Evolutionary conservation across 176 grass and related monocot species (phyloP).

Genomic region (Ensete glaucum): DNA sequence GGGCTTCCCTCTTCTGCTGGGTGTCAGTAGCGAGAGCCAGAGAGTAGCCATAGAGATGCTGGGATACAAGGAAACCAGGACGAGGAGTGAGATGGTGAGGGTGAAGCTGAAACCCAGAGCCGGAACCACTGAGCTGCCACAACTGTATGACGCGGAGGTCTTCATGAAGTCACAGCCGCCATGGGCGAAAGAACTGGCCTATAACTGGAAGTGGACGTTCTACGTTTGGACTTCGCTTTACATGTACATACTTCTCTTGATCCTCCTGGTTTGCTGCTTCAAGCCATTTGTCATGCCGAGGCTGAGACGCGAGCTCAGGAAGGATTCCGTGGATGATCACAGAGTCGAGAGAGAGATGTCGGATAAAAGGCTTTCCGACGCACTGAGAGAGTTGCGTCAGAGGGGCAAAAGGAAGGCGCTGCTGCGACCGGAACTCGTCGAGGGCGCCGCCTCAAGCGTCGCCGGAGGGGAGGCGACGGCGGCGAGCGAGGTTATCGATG

Average conservation of each 20-base stretch:
- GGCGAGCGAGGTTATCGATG: constrained; percentile 6
- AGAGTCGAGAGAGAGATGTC: constrained; percentile 6
- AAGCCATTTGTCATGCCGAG: constrained; percentile 20
- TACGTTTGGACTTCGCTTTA: constrained; percentile 34
- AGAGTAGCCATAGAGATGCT: constrained; percentile 26
- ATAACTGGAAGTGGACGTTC: constrained; percentile 35
- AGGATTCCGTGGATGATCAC: not conserved
- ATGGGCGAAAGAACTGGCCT: constrained; percentile 25
- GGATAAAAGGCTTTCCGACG: constrained; percentile 17
- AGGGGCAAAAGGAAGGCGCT: constrained; percentile 26
- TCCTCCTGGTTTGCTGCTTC: constrained; percentile 26
- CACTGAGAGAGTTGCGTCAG: constrained; percentile 26
- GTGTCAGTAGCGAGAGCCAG: constrained; percentile 26
- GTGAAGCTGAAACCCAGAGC: constrained; percentile 36
- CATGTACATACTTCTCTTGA: constrained; percentile 26
- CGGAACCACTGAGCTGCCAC: constrained; percentile 29
- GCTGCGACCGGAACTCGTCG: constrained; percentile 5
- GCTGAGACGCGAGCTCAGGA: not conserved
- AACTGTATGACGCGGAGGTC: constrained; percentile 29
- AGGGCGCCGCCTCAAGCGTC: constrained; percentile 14
- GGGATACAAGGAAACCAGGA: constrained; percentile 17
- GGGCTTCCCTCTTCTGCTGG: constrained; percentile 32
- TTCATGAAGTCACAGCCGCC: constrained; percentile 29
- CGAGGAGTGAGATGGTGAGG: constrained; percentile 15
- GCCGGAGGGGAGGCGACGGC: not conserved